Evolutionary conservation across 306 rosid genomes (phyloP).

Genomic region (Betula pendula): DNA sequence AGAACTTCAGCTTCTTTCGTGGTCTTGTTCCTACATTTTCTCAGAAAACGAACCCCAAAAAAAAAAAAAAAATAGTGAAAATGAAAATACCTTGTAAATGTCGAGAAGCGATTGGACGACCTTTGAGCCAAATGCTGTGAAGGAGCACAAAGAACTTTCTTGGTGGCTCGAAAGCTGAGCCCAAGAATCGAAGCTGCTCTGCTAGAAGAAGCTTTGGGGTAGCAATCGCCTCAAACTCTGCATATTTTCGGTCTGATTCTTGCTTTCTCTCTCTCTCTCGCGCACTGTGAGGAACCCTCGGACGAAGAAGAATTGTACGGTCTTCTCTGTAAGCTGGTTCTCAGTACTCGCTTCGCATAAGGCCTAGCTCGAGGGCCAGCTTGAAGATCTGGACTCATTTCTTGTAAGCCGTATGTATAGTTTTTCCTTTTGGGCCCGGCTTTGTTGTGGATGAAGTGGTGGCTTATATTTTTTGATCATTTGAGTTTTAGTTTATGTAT

Average conservation of each 20-base stretch:
- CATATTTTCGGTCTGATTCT: conserved; percentile 29
- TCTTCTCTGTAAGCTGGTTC: background rate
- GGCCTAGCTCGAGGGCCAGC: background rate
- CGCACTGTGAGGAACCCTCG: background rate
- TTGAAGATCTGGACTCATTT: background rate
- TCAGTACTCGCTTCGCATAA: background rate
- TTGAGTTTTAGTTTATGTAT: too few species aligned
- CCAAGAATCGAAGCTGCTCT: conserved; percentile 37
- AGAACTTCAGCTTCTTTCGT: background rate
- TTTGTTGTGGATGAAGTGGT: too few species aligned
- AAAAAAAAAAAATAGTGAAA: background rate
- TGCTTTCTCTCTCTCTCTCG: too few species aligned
- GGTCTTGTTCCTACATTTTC: conserved; percentile 9
- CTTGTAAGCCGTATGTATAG: too few species aligned
- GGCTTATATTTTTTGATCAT: too few species aligned
- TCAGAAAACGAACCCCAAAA: background rate
- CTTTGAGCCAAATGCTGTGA: conserved; percentile 57
- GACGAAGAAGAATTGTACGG: background rate
- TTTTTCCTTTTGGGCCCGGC: too few species aligned
- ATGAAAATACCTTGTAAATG: conserved; percentile 57
- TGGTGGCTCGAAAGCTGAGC: conserved; percentile 27
- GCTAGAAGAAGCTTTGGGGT: conserved; percentile 24
- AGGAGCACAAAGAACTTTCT: conserved; percentile 39
- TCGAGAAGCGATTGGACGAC: conserved; percentile 78
- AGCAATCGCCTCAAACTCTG: conserved; percentile 46